phyloP scores from a whole-genome alignment of 768 basidiomycete genomes.

The Pleurotus tuber-regium region DNA sequence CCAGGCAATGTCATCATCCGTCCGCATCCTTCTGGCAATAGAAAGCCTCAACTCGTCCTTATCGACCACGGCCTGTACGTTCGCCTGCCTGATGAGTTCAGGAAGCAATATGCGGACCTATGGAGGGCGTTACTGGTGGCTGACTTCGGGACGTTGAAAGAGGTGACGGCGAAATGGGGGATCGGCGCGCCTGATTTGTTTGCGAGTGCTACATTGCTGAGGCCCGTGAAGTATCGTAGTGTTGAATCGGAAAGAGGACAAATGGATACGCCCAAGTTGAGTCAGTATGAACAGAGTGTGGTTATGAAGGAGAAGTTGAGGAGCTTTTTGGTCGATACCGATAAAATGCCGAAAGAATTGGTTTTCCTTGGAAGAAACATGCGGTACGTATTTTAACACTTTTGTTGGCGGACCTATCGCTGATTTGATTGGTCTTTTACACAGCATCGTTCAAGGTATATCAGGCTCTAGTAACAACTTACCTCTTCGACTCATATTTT shows the following conservation, averaged over 20 bases:
- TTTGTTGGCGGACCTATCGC: background rate
- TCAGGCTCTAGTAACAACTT: conserved; percentile 2
- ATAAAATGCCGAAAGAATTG: conserved; percentile 74
- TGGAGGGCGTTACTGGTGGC: conserved; percentile 67
- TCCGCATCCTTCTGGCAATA: conserved; percentile 45
- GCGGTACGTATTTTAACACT: conserved; percentile 38
- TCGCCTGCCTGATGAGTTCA: conserved; percentile 61
- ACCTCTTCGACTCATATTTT: conserved; percentile 24
- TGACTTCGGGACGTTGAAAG: conserved; percentile 51
- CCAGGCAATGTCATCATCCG: conserved; percentile 80
- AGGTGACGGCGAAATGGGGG: conserved; percentile 60
- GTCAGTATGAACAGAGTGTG: conserved; percentile 69
- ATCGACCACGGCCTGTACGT: conserved; percentile 95
- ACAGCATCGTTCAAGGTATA: conserved; percentile 48
- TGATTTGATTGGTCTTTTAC: background rate
- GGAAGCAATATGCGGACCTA: conserved; percentile 70
- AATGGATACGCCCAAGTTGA: conserved; percentile 34
- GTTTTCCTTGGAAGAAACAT: conserved; percentile 78
- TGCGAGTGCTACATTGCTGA: conserved; percentile 71
- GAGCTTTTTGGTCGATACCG: conserved; percentile 68
- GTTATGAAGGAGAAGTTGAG: conserved; percentile 65
- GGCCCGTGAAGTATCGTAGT: conserved; percentile 44
- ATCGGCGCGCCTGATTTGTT: conserved; percentile 69
- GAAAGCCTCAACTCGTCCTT: conserved; percentile 65
- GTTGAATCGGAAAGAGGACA: conserved; percentile 18